These are phyloP conservation scores for Diplodia corticola DNA, from an alignment of 2,329 filamentous ascomycete species.

Conservation along the genomic window DNA sequence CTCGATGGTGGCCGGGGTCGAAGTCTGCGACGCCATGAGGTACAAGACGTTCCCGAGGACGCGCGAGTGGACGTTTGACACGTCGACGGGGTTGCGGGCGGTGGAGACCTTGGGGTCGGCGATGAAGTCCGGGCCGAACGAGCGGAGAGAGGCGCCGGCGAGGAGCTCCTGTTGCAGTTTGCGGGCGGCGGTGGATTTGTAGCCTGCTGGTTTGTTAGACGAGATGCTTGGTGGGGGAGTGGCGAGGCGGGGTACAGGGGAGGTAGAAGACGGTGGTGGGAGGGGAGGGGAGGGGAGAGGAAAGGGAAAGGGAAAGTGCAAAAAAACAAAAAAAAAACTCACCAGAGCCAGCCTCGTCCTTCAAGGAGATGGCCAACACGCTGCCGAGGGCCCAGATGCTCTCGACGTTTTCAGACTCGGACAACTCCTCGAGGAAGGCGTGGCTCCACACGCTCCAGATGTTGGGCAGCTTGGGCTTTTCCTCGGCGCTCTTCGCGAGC, in stretches of 20 bases:
- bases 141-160: slow-evolving; percentile 40
- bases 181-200: slow-evolving; percentile 57
- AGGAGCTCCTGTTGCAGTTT: slow-evolving; percentile 54
- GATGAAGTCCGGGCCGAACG: background rate
- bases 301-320: background rate
- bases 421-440: background rate
- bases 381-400: slow-evolving; percentile 73
- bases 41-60: slow-evolving; percentile 63
- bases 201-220: slow-evolving; percentile 42
- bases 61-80: slow-evolving; percentile 57
- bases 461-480: background rate
- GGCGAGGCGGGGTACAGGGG: background rate
- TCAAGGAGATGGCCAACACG: slow-evolving; percentile 66
- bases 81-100: slow-evolving; percentile 21
- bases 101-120: no score
- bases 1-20: slow-evolving; percentile 20
- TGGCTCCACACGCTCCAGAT: slow-evolving; percentile 4
- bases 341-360: slow-evolving; percentile 49
- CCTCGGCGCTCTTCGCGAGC: no score
- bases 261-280: background rate
- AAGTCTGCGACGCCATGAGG: slow-evolving; percentile 56
- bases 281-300: background rate
- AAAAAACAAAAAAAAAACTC: slow-evolving; percentile 27
- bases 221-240: background rate
- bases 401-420: slow-evolving; percentile 49